A percentile compares a stretch with the other conserved stretches of the same genome.
Evolutionary conservation across 1,284 basidiomycete genomes (phyloP).

Genomic region (Sporisorium sorghi): DNA sequence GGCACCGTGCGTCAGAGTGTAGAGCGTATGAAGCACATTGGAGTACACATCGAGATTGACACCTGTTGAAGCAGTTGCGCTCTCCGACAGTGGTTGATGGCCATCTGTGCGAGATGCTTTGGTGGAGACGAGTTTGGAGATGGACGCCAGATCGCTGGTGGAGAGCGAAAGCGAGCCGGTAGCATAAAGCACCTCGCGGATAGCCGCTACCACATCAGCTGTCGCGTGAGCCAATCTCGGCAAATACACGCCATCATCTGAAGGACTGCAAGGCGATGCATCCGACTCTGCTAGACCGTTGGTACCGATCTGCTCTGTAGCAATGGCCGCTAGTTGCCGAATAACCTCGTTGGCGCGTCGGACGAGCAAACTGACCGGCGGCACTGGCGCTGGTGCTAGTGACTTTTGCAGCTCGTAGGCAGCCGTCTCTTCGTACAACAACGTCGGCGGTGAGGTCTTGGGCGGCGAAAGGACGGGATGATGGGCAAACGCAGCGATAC

Average conservation of each 20-base stretch:
- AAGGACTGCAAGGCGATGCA: slow-evolving; percentile 14
- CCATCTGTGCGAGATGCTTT: background rate
- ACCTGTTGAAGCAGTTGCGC: background rate
- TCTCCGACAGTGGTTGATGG: background rate
- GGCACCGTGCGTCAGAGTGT: slow-evolving; percentile 8
- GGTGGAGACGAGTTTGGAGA: slow-evolving; percentile 41
- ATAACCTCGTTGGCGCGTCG: slow-evolving; percentile 51
- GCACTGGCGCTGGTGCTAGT: slow-evolving; percentile 23
- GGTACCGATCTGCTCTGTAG: slow-evolving; percentile 48
- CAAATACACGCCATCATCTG: slow-evolving; percentile 24
- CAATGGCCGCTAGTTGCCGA: slow-evolving; percentile 43
- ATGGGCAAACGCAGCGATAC: slow-evolving; percentile 27
- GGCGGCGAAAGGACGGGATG: slow-evolving; percentile 39
- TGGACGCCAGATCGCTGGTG: slow-evolving; percentile 34
- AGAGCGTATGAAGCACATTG: slow-evolving; percentile 19
- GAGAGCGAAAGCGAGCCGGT: slow-evolving; percentile 50
- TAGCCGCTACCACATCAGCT: slow-evolving; percentile 37
- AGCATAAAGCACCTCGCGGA: slow-evolving; percentile 54
- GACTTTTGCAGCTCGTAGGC: slow-evolving; percentile 50
- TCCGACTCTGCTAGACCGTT: slow-evolving; percentile 48
- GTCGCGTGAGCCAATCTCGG: slow-evolving; percentile 44
- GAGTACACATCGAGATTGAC: slow-evolving; percentile 26
- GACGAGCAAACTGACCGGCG: slow-evolving; percentile 35
- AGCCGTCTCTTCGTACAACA: slow-evolving; percentile 43
- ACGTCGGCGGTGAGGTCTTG: slow-evolving; percentile 20